Evolutionary conservation across 306 rosid genomes (phyloP).

Genomic region (Elaeagnus macrophylla): DNA sequence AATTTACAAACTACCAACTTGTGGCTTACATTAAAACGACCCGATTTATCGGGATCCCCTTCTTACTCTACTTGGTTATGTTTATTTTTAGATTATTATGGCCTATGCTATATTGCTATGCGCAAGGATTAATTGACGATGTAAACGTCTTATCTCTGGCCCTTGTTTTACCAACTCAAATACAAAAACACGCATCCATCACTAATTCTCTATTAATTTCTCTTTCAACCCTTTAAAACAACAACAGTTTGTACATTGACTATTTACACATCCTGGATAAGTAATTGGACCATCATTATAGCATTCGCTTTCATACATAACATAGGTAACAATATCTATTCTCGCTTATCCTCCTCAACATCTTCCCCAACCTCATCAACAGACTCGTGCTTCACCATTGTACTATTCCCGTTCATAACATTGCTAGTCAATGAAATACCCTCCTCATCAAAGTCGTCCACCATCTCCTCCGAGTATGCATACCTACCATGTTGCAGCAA

Average conservation of each 20-base stretch:
- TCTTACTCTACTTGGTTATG: neutral
- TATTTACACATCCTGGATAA: neutral
- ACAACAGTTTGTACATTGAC: neutral
- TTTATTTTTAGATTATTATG: too few relatives aligned
- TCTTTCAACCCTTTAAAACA: too few relatives aligned
- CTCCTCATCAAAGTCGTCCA: slow-evolving; percentile 82
- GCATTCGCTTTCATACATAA: slow-evolving; percentile 6
- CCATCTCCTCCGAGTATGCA: slow-evolving; percentile 74
- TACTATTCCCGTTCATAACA: slow-evolving; percentile 36
- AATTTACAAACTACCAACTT: neutral
- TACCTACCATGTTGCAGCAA: slow-evolving; percentile 38
- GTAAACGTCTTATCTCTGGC: too few relatives aligned
- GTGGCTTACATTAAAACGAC: neutral
- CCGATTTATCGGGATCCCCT: neutral
- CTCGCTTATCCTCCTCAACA: slow-evolving; percentile 87
- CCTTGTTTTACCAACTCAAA: too few relatives aligned
- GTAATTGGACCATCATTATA: slow-evolving; percentile 13
- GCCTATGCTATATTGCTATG: too few relatives aligned
- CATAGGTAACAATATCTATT: slow-evolving; percentile 22
- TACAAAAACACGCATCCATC: too few relatives aligned
- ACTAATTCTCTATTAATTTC: too few relatives aligned
- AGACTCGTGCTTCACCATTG: slow-evolving; percentile 36
- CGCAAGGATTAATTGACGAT: too few relatives aligned
- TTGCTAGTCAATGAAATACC: slow-evolving; percentile 70
- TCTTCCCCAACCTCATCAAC: slow-evolving; percentile 48